These are phyloP conservation scores for Fusarium virguliforme DNA, from an alignment of 2,329 filamentous ascomycete genomes.

Conservation along the genomic window DNA sequence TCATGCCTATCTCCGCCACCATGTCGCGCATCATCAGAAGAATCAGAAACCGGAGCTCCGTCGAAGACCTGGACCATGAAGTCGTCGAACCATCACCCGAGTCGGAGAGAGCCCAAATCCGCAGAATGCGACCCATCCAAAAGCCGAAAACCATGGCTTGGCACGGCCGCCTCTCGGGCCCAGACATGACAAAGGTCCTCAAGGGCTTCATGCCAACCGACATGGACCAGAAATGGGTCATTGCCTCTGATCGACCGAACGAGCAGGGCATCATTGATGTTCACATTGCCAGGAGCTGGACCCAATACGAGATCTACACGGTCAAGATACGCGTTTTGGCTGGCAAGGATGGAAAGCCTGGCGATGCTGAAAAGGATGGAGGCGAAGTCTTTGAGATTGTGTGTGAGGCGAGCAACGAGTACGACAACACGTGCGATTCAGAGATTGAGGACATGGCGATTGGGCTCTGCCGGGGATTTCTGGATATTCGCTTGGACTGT, in stretches of 20 bases:
- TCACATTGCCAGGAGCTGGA: slow-evolving; percentile 36
- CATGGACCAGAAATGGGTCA: slow-evolving; percentile 40
- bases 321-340: slow-evolving; percentile 17
- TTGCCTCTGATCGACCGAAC: slow-evolving; percentile 18
- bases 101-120: neutral
- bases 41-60: neutral
- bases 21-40: slow-evolving; percentile 1
- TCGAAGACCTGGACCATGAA: neutral
- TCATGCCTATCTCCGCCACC: neutral
- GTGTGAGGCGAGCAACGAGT: slow-evolving; percentile 16
- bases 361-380: slow-evolving; percentile 17
- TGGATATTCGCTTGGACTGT: slow-evolving; percentile 13
- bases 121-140: slow-evolving; percentile 9
- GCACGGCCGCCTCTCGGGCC: slow-evolving; percentile 23
- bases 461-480: slow-evolving; percentile 3
- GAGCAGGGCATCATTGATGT: slow-evolving; percentile 22
- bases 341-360: neutral
- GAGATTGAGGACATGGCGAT: slow-evolving; percentile 19
- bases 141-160: slow-evolving; percentile 24
- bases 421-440: slow-evolving; percentile 6
- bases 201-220: slow-evolving; percentile 18
- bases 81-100: neutral
- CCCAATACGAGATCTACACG: slow-evolving; percentile 8
- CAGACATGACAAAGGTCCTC: slow-evolving; percentile 37
- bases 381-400: slow-evolving; percentile 30